Conservation (phyloP, 2,329 filamentous ascomycete genomes). For the Meredithiella fracta region DNA sequence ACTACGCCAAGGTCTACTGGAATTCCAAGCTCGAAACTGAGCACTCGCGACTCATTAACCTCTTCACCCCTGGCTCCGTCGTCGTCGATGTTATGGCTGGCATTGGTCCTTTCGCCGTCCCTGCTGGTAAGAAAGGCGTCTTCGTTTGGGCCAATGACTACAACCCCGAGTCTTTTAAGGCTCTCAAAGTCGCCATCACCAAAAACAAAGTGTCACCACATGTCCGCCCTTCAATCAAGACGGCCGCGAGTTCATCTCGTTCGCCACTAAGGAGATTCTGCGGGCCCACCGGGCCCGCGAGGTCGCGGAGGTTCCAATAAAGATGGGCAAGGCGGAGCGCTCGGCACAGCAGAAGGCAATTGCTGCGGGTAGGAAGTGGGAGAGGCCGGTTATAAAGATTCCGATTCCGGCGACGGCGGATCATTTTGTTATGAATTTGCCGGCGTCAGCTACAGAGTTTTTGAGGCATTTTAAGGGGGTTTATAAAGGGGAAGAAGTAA, state of each 20-base stretch:
- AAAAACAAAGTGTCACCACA: conserved; percentile 63
- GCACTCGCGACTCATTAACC: conserved; percentile 60
- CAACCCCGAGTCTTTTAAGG: conserved; percentile 73
- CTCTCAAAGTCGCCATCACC: conserved; percentile 50
- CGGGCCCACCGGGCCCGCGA: conserved; percentile 34
- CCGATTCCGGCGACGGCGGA: conserved; percentile 57
- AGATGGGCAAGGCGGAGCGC: conserved; percentile 23
- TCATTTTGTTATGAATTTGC: conserved; percentile 98
- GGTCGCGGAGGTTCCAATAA: conserved; percentile 33
- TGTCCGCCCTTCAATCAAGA: conserved; percentile 66
- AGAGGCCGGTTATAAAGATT: conserved; percentile 23
- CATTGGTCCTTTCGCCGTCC: conserved; percentile 86
- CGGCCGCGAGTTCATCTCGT: conserved; percentile 62
- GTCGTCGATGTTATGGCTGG: conserved; percentile 96
- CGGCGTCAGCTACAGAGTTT: conserved; percentile 76
- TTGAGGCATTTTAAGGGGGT: conserved; percentile 57
- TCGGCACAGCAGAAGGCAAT: conserved; percentile 19
- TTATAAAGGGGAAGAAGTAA: conserved; percentile 51
- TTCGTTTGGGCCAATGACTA: conserved; percentile 97
- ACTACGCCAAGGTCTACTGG: conserved; percentile 97
- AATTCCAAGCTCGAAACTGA: conserved; percentile 83
- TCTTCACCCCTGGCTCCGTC: conserved; percentile 71
- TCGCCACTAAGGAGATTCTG: conserved; percentile 45
- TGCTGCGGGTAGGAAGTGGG: conserved; percentile 17
- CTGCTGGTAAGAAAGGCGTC: conserved; percentile 73